Evolutionary conservation across 2,329 filamentous ascomycete species (phyloP).

Genomic region (Diaporthe aspalathi): DNA sequence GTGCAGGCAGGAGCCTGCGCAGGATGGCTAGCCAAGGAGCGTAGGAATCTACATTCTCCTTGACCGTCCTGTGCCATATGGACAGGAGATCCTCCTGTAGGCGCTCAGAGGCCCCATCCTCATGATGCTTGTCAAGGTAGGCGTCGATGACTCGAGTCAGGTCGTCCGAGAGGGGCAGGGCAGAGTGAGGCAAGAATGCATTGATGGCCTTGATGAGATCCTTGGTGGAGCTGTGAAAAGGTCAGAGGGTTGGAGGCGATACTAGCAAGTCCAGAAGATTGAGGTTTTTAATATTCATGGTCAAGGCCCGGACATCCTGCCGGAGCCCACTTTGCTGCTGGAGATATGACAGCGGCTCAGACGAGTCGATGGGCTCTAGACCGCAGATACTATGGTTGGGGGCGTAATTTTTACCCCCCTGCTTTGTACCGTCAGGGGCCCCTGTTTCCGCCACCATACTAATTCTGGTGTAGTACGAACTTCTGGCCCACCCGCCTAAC

Average conservation of each 20-base stretch:
- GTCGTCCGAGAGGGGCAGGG: slow-evolving; percentile 74
- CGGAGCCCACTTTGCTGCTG: not conserved
- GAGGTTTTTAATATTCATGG: not conserved
- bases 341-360: not conserved
- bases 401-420: no score
- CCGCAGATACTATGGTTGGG: no score
- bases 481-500: no score
- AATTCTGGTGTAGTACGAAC: no score
- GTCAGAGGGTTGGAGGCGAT: slow-evolving; percentile 16
- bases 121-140: slow-evolving; percentile 77
- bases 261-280: not conserved
- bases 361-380: no score
- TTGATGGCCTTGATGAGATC: slow-evolving; percentile 70
- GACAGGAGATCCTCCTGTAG: slow-evolving; percentile 78
- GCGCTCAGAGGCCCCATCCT: slow-evolving; percentile 76
- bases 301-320: not conserved
- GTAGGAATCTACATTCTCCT: slow-evolving; percentile 65
- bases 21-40: slow-evolving; percentile 77
- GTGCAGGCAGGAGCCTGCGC: slow-evolving; percentile 70
- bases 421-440: no score
- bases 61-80: slow-evolving; percentile 74
- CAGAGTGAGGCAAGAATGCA: slow-evolving; percentile 60
- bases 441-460: no score
- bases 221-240: slow-evolving; percentile 63
- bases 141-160: slow-evolving; percentile 70